phyloP scores from a whole-genome alignment of 495 filamentous ascomycete species.

The Hypoxylon cercidicola region DNA sequence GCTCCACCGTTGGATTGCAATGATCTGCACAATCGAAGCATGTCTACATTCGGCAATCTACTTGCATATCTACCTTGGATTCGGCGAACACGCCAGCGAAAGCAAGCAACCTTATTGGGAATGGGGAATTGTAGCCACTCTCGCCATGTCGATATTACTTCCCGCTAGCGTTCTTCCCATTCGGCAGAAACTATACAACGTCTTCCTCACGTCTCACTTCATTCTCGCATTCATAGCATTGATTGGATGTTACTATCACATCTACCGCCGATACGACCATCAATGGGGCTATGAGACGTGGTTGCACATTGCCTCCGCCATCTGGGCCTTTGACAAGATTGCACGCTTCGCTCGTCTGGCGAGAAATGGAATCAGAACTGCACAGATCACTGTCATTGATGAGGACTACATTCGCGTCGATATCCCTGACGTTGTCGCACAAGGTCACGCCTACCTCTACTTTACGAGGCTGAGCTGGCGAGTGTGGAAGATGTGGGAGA shows the following conservation, averaged over 20 bases:
- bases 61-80: conserved; percentile 36
- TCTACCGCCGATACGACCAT: conserved; percentile 40
- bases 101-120: conserved; percentile 48
- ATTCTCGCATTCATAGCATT: conserved; percentile 36
- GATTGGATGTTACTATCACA: conserved; percentile 51
- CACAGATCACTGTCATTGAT: conserved; percentile 47
- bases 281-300: conserved; percentile 55
- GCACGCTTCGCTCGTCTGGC: conserved; percentile 46
- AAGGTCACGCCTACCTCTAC: conserved; percentile 52
- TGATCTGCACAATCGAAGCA: conserved; percentile 62
- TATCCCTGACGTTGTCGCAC: conserved; percentile 42
- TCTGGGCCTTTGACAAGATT: conserved; percentile 54
- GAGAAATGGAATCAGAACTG: conserved; percentile 44
- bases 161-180: conserved; percentile 34
- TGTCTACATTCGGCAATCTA: conserved; percentile 55
- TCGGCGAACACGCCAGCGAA: conserved; percentile 22
- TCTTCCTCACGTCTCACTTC: conserved; percentile 46
- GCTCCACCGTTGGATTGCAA: conserved; percentile 64
- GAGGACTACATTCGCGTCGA: conserved; percentile 52
- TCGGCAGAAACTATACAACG: conserved; percentile 38
- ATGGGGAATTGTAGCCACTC: conserved; percentile 49
- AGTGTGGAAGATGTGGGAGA: conserved; percentile 61
- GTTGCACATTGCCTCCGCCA: conserved; percentile 49
- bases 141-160: conserved; percentile 36
- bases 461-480: conserved; percentile 54